Evolutionary conservation across 345 rosid genomes (phyloP), one percentile per base, ranked within the genome.

Genomic region (Linum tenue): DNA sequence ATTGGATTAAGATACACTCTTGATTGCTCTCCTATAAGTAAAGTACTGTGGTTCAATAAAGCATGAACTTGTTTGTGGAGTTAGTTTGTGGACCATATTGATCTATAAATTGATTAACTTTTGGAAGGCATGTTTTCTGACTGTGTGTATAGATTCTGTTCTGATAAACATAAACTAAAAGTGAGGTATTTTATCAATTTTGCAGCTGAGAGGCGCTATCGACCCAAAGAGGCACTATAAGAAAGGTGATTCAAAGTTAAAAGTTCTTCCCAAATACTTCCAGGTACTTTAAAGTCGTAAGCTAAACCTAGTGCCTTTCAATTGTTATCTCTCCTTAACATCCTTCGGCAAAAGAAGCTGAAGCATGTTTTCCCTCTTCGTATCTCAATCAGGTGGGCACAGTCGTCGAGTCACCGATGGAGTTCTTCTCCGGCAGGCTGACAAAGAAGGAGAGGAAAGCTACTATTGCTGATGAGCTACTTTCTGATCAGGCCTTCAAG

Each of bases 181-280:
- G 53, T 15, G 9, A 1, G 60, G 16, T 48, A 37, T 16, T 72
- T 22, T 40, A 37, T 71, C 36, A 59, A 16, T 72, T 10, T 37
- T 78, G 41, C 79, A 94, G 97, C 67, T 94, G 77, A 90, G 97
- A 78, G 67, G 67, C 69, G 95, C 72, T 16, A 67, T 94, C 67
- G 90, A 94, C 81, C 99, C 96, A 57, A 75, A 84, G 79, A 77
- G 84, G 65, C 97, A 88, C 81, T 92, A 84, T 77, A 92, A 92
- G 81, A 90, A 80, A 75, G 65, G 78, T 38, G 91, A 72, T 62
- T 74, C 95, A 40, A 78, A 78, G 61, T 82, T 85, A 17, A 86
- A 85, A 69, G 37, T 76, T 4, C 75, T 81, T 43, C 91, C 91
- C 42, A 90, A 92, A 64, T 90, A 90, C 78, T 90, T 90, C 79